phyloP scores from a whole-genome alignment of 2,329 filamentous ascomycete species.

The Botrytis tulipae region DNA sequence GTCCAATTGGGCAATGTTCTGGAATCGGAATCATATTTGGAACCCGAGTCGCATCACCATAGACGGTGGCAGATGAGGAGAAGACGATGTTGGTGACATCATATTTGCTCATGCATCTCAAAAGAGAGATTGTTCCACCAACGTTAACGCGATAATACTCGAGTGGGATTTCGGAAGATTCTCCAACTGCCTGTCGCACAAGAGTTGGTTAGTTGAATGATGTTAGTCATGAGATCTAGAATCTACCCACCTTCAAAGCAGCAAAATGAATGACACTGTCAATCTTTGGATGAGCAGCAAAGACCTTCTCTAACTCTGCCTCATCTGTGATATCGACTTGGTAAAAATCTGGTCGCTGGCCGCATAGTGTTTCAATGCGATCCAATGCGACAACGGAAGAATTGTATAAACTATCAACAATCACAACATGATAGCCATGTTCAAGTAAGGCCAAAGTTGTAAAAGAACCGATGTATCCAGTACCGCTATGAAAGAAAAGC shows the following conservation, averaged over 20 bases:
- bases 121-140: conserved; percentile 81
- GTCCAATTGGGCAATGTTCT: conserved; percentile 91
- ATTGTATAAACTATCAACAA: conserved; percentile 96
- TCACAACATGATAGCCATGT: conserved; percentile 93
- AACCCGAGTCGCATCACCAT: conserved; percentile 94
- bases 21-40: conserved; percentile 99
- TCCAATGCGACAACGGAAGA: conserved; percentile 88
- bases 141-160: conserved; percentile 99
- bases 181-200: conserved; percentile 75
- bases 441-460: conserved; percentile 88
- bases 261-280: conserved; percentile 99
- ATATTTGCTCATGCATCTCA: conserved; percentile 83
- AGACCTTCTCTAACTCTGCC: conserved; percentile 78
- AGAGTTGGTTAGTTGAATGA: conserved; percentile 20
- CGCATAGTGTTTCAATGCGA: conserved; percentile 90
- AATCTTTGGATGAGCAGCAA: conserved; percentile 84
- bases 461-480: conserved; percentile 98
- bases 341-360: conserved; percentile 83
- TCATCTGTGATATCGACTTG: conserved; percentile 87
- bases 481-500: conserved; percentile 60
- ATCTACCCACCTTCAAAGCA: conserved; percentile 73
- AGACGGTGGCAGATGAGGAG: conserved; percentile 96
- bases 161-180: conserved; percentile 88
- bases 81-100: conserved; percentile 97
- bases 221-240: not conserved